Base-by-base conservation (phyloP, 2,329 filamentous ascomycete genomes). In the Calycina marina region DNA sequence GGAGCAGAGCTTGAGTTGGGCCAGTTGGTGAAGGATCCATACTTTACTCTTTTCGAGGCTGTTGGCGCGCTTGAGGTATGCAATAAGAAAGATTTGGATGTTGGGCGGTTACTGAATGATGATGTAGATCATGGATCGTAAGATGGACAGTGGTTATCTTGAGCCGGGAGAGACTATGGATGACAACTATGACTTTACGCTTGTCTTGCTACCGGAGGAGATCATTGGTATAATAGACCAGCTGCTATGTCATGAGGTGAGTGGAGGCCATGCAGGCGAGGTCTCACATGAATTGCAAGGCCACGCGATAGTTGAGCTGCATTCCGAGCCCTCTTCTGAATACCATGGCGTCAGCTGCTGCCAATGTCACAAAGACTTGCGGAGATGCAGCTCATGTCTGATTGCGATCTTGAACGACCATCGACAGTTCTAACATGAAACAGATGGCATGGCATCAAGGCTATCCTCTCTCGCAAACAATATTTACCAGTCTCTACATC, bases 41-140 rank as follows among this genome's bases (percentile, higher is more conserved):
- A 73, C 52, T 96, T 98, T 50, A 93, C 85, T 1, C 67, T 98
- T 4, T 94, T 93, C 46, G 90, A 96, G 59, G 79, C 86, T 30
- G 90, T 98, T 45, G 82, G 83, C 40, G 82, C 82, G 45, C 65
- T 90, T 14, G 82, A 90, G 69, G 74, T 69, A 53, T 35, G 58
- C 40, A 24, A 18, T 14, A 11, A 14, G n/a, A 5, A 13, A 18
- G 31, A 4, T 5, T 28, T 18, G 3, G 25, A 11, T 9, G 12
- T 18, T n/a, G 16, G 3, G 16, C 20, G 25, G 28, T 35, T 14
- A 8, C n/a, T 22, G 32, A 8, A 9, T 6, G 25, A 15, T 32
- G n/a, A n/a, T n/a, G n/a, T 48, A 98, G 90, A 93, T 98, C 47
- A 94, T 94, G 83, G 90, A 98, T 51, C 77, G 82, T 1, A 98